Evolutionary conservation across 2,329 filamentous ascomycete species (phyloP).

Genomic region (Penicillium sp.): DNA sequence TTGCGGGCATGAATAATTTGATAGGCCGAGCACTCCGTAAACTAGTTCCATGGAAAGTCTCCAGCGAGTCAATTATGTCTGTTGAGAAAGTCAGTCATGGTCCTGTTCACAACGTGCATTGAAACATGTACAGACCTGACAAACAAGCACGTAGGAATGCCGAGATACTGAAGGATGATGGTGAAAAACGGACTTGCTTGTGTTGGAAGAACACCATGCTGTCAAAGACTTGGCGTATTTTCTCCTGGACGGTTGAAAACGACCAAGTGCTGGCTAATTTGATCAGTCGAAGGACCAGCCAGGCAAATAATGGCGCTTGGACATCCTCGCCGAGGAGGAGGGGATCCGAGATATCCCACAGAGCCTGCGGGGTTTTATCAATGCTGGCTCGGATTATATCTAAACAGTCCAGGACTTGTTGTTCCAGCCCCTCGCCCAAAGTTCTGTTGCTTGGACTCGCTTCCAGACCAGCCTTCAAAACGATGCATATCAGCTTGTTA

Average conservation of each 20-base stretch:
- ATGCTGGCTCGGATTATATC: constrained; percentile 74
- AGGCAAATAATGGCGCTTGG: constrained; percentile 52
- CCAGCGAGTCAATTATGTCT: constrained; percentile 49
- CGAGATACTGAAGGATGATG: constrained; percentile 30
- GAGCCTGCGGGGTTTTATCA: constrained; percentile 65
- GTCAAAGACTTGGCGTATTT: constrained; percentile 37
- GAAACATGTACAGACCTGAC: constrained; percentile 35
- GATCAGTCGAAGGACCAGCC: constrained; percentile 54
- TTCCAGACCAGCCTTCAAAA: constrained; percentile 74
- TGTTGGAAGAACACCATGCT: constrained; percentile 34
- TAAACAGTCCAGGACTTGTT: constrained; percentile 62
- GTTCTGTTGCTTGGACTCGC: constrained; percentile 57
- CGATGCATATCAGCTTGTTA: constrained; percentile 80
- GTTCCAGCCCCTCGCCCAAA: constrained; percentile 49
- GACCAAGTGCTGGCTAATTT: constrained; percentile 46
- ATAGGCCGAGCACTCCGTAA: constrained; percentile 5
- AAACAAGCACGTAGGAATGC: constrained; percentile 36
- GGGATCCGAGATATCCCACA: constrained; percentile 64
- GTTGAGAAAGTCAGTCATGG: constrained; percentile 19
- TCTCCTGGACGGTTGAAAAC: constrained; percentile 41
- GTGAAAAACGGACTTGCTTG: constrained; percentile 31
- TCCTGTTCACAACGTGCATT: neutral
- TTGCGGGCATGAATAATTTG: constrained; percentile 28
- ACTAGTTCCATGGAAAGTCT: constrained; percentile 26
- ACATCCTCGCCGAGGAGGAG: constrained; percentile 51